These are phyloP conservation scores for Linanthus parryae DNA, from an alignment of 148 eudicot species.

Conservation along the genomic window DNA sequence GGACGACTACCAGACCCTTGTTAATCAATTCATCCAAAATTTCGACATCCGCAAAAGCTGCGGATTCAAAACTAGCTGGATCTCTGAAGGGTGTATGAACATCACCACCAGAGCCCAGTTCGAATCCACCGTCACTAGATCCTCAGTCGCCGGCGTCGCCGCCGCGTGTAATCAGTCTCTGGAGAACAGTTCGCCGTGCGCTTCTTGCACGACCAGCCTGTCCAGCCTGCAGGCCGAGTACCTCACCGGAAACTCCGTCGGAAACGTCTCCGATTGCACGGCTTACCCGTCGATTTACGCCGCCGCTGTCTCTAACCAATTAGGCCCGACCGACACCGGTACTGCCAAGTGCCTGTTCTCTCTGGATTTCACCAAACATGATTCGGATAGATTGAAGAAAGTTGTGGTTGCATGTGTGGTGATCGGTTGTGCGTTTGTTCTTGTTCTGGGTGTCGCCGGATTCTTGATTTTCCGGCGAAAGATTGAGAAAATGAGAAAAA, in stretches of 20 bases:
- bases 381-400: neutral
- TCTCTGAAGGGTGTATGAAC: slow-evolving; percentile 68
- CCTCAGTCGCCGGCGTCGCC: slow-evolving; percentile 19
- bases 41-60: slow-evolving; percentile 47
- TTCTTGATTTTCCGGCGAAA: slow-evolving; percentile 22
- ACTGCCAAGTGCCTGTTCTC: slow-evolving; percentile 8
- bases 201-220: slow-evolving; percentile 21
- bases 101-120: slow-evolving; percentile 49
- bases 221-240: slow-evolving; percentile 40
- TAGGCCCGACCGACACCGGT: slow-evolving; percentile 54
- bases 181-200: slow-evolving; percentile 44
- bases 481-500: slow-evolving; percentile 5
- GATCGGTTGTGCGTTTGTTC: slow-evolving; percentile 23
- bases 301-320: slow-evolving; percentile 41
- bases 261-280: slow-evolving; percentile 59
- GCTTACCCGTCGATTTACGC: slow-evolving; percentile 52
- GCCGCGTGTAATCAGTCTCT: slow-evolving; percentile 54
- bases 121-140: slow-evolving; percentile 24
- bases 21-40: slow-evolving; percentile 24
- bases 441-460: slow-evolving; percentile 26
- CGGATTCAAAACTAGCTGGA: slow-evolving; percentile 44
- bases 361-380: neutral
- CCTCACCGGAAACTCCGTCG: slow-evolving; percentile 30
- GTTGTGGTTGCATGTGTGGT: neutral
- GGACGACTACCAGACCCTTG: slow-evolving; percentile 38